These are phyloP conservation scores for Colletotrichum sp. DNA, from an alignment of 2,329 filamentous ascomycete genomes.

Conservation along the genomic window DNA sequence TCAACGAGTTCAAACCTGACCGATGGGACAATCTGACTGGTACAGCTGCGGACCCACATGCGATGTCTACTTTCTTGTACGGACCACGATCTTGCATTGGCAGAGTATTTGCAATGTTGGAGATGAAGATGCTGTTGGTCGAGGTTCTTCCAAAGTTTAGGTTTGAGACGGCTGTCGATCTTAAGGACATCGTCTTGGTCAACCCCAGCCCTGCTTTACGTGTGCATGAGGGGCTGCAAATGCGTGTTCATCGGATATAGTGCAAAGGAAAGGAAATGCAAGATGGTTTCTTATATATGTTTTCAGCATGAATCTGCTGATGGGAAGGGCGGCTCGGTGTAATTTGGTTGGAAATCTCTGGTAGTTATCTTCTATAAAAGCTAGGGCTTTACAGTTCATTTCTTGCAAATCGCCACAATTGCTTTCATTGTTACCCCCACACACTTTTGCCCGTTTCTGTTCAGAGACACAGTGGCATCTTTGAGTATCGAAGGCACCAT, in stretches of 20 bases:
- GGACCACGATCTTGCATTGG: slow-evolving; percentile 43
- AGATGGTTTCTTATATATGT: too few relatives aligned
- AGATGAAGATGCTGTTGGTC: slow-evolving; percentile 40
- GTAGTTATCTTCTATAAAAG: too few relatives aligned
- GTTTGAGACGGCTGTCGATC: slow-evolving; percentile 25
- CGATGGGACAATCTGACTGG: slow-evolving; percentile 36
- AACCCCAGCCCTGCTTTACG: slow-evolving; percentile 1
- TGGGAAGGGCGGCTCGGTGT: too few relatives aligned
- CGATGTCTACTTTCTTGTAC: slow-evolving; percentile 39
- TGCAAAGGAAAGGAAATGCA: too few relatives aligned
- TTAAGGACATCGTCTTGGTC: slow-evolving; percentile 24
- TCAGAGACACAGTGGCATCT: neutral
- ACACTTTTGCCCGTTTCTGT: neutral
- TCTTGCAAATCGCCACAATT: slow-evolving; percentile 10
- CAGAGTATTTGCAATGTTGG: slow-evolving; percentile 35
- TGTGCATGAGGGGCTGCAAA: neutral
- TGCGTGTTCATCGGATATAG: too few relatives aligned
- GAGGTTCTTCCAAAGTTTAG: slow-evolving; percentile 34
- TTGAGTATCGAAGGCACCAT: neutral
- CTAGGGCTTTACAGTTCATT: neutral
- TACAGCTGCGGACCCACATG: slow-evolving; percentile 28
- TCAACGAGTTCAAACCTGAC: slow-evolving; percentile 37
- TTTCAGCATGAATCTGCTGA: too few relatives aligned
- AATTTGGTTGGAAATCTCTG: too few relatives aligned
- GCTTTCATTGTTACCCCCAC: slow-evolving; percentile 6